Base-by-base conservation (phyloP, 495 filamentous ascomycete species). In the Penicillium turbatum region DNA sequence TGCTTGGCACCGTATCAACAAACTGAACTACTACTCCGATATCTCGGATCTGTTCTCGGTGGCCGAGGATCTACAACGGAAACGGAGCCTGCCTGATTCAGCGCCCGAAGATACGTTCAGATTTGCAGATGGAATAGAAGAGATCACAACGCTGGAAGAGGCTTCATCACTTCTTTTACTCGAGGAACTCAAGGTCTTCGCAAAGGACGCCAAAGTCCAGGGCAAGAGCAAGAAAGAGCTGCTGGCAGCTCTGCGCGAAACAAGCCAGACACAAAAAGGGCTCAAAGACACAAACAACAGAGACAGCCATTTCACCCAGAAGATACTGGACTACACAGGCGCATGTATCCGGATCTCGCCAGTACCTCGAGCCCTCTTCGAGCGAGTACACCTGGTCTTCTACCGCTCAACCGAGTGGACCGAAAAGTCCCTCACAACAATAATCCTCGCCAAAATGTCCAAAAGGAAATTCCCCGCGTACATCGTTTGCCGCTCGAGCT, bases 341-440 rank as follows among this genome's bases (percentile, higher is more conserved):
- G 83, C 88, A 30, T 91, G 90, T 51, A 87, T 97, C 43, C 76
- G 92, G 35, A 84, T 98, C 13, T 85, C 89, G 1, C 67, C 84
- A 1, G 74, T 84, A 7, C 79, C 84, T n/a, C 80, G 89, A 51
- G 87, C 83, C 53, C 79, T 98, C 5, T 98, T 98, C 60, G 91
- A 96, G 64, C 82, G 93, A 29, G 89, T 97, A 1, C 92, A 97
- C 70, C 72, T 98, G 6, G 92, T 98, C 44, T 97, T 96, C 65
- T 97, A 97, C 64, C 80, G 92, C 29, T 97, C 92, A 26, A 95
- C 92, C 0, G 91, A 96, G 65, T 97, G 92, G 92, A 93, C 92
- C 0, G 93, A 97, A 60, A 97, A 96, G 60, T 96, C 92, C 10
- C 79, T 98, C 2, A 96, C 89, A 2, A 92, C 92, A 3, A 92